Conservation (phyloP, 208 protist species). For the Phytomonas francai region DNA sequence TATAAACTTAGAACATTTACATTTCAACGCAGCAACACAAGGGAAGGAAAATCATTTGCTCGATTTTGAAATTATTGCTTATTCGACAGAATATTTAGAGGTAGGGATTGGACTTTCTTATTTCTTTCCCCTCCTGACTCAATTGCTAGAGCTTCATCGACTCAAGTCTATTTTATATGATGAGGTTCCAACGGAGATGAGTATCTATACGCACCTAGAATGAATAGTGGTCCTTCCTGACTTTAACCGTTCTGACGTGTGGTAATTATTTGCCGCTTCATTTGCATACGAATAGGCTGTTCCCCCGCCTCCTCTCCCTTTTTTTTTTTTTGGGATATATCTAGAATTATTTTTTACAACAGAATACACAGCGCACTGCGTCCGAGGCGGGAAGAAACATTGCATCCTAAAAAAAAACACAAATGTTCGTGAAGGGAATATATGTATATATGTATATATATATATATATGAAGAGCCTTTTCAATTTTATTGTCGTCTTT, state of each 20-base stretch:
- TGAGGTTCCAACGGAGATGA: background rate
- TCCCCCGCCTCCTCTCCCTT: too few relatives aligned
- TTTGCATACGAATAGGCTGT: background rate
- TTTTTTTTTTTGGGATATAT: background rate
- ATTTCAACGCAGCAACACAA: background rate
- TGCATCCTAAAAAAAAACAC: background rate
- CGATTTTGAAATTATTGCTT: background rate
- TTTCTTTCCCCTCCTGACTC: background rate
- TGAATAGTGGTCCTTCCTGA: background rate
- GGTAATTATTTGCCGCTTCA: background rate
- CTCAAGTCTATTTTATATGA: background rate
- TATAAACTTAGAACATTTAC: background rate
- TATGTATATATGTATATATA: conserved; percentile 24
- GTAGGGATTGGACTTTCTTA: background rate
- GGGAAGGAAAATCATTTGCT: background rate
- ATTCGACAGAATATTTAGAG: background rate
- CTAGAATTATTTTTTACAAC: background rate
- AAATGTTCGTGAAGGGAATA: conserved; percentile 8
- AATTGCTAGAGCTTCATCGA: background rate
- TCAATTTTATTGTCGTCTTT: background rate
- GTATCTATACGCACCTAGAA: background rate
- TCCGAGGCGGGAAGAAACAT: background rate
- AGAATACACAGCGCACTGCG: background rate
- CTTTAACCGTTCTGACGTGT: background rate
- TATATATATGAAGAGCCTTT: conserved; percentile 16